These are phyloP conservation scores for Theobroma grandiflorum DNA, from an alignment of 441 rosid genomes.

Conservation along the genomic window DNA sequence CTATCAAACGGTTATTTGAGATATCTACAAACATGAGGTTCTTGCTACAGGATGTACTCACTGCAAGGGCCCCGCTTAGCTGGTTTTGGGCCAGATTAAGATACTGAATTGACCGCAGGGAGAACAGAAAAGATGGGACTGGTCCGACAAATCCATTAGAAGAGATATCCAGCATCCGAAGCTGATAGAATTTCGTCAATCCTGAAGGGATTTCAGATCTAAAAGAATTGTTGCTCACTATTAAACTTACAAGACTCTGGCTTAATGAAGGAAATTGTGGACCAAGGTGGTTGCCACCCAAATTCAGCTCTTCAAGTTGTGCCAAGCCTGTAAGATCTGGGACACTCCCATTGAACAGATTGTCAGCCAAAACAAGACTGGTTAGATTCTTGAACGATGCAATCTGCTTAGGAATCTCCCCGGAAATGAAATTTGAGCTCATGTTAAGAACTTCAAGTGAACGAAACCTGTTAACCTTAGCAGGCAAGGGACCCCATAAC, in stretches of 20 bases:
- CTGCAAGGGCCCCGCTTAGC: slow-evolving; percentile 63
- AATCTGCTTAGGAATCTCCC: slow-evolving; percentile 62
- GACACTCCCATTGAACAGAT: slow-evolving; percentile 67
- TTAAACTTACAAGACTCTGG: slow-evolving; percentile 47
- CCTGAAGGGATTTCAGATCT: slow-evolving; percentile 64
- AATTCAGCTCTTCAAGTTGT: slow-evolving; percentile 57
- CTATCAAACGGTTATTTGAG: slow-evolving; percentile 75
- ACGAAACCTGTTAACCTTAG: slow-evolving; percentile 55
- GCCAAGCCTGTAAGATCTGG: slow-evolving; percentile 62
- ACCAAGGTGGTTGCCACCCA: slow-evolving; percentile 67
- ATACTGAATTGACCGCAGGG: slow-evolving; percentile 62
- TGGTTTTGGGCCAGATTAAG: slow-evolving; percentile 64
- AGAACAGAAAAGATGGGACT: slow-evolving; percentile 66
- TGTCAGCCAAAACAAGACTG: slow-evolving; percentile 65
- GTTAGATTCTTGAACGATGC: slow-evolving; percentile 55
- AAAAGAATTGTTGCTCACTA: slow-evolving; percentile 68
- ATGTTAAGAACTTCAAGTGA: slow-evolving; percentile 65
- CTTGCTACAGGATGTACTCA: slow-evolving; percentile 52
- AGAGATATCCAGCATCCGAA: slow-evolving; percentile 71
- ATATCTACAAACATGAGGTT: slow-evolving; percentile 65
- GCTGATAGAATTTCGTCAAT: slow-evolving; percentile 49
- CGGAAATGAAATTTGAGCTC: slow-evolving; percentile 81
- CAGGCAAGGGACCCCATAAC: slow-evolving; percentile 78
- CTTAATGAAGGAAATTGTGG: slow-evolving; percentile 70
- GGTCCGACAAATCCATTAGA: slow-evolving; percentile 62